These are phyloP conservation scores for Fallopia convolvulus DNA, from an alignment of 148 eudicot genomes.

Conservation along the genomic window DNA sequence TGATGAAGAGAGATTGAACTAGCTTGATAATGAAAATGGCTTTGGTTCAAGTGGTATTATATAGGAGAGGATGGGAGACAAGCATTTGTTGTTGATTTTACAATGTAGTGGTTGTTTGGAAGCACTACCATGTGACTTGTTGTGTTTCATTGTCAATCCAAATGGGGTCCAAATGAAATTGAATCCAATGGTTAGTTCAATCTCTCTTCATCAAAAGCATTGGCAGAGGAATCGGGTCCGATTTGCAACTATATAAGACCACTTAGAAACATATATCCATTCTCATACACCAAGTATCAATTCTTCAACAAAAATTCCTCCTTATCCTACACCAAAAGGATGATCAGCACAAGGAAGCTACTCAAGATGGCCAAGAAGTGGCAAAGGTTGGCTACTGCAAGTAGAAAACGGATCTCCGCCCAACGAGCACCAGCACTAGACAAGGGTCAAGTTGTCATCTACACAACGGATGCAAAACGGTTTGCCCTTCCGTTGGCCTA, in stretches of 20 bases:
- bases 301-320: not conserved
- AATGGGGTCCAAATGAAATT: not conserved
- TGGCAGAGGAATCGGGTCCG: too few relatives aligned
- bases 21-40: not conserved
- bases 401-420: conserved; percentile 14
- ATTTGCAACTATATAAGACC: not conserved
- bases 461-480: conserved; percentile 22
- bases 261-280: not conserved
- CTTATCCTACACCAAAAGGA: not conserved
- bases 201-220: too few relatives aligned
- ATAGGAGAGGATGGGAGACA: not conserved
- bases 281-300: not conserved
- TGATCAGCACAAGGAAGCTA: conserved; percentile 18
- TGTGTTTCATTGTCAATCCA: not conserved
- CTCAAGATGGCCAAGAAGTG: conserved; percentile 34
- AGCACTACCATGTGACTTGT: not conserved
- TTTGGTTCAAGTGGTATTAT: not conserved
- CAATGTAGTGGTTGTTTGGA: not conserved
- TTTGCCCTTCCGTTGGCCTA: conserved; percentile 25
- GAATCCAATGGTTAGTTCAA: too few relatives aligned
- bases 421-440: not conserved
- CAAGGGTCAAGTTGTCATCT: conserved; percentile 34
- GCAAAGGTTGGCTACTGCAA: conserved; percentile 24
- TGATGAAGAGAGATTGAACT: too few relatives aligned
- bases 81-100: not conserved